Evolutionary conservation across 345 rosid genomes (phyloP), one percentile per base, ranked within the genome.

Genomic region (Microcos paniculata): DNA sequence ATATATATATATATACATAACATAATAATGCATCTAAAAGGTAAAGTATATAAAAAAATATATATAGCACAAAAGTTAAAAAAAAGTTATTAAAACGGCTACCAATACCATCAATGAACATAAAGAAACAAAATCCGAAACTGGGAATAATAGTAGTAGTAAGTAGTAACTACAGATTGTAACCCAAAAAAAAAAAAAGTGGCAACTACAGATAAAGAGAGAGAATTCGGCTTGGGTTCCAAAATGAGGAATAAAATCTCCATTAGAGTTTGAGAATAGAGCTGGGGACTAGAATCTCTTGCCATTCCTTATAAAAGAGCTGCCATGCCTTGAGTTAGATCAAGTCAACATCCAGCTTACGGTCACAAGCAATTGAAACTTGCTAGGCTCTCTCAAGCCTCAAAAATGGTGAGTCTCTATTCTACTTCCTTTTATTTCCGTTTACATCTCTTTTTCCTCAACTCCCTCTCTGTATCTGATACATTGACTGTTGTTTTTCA

Each of bases 331-430:
- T 69, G 56, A 28, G 15, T 48, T 48, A 46, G 43, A 69, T 31
- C 59, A 49, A 69, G 13, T 18, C 72, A 69, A 10, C 43, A 19
- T 49, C 4, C 13, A 43, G 65, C 42, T 30, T 8, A 15, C 40
- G 30, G 40, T 35, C 40, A 35, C 40, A 55, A 59, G 64, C 72
- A 28, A 12, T 48, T 46, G 23, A 42, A 65, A 43, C 31, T 11
- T 65, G 24, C 51, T 40, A 21, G 7, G 38, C 38, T 48, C 43
- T 69, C 28, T 35, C 40, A 35, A 30, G 58, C 43, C 43, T 69
- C 57, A 69, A 30, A 69, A 49, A 69, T 69, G 72, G 72, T 69
- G 42, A 31, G n/a, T 69, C 1, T 19, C 33, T 18, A 19, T 35
- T 3, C 14, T 46, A 46, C 4, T 46, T 0, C 6, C 52, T 16